These are phyloP conservation scores for Huntiella omanensis DNA, from an alignment of 2,329 filamentous ascomycete species.

Conservation along the genomic window DNA sequence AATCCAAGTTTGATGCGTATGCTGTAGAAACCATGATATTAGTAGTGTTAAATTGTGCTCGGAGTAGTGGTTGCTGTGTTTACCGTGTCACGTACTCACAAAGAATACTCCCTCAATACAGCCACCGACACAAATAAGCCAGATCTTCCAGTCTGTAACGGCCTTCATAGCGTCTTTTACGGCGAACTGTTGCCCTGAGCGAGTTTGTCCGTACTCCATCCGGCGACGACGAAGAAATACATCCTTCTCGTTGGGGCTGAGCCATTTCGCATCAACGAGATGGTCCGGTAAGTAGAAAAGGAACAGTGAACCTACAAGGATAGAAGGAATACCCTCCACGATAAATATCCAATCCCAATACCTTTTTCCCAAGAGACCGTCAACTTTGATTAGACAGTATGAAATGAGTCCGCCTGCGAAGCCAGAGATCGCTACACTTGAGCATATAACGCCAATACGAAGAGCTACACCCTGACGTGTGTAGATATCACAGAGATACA, in stretches of 20 bases:
- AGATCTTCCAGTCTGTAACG: constrained; percentile 1
- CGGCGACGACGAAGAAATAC: background rate
- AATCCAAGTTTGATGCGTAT: background rate
- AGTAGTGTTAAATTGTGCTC: too few species aligned
- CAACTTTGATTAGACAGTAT: background rate
- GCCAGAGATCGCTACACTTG: background rate
- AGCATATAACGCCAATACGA: background rate
- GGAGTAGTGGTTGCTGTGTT: too few species aligned
- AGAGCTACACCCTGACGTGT: background rate
- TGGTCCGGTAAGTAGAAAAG: background rate
- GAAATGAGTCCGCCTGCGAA: background rate
- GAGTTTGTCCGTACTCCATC: constrained; percentile 4
- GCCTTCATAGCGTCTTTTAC: background rate
- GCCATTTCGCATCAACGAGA: background rate
- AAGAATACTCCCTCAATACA: background rate
- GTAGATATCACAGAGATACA: too few species aligned
- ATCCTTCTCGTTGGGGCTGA: background rate
- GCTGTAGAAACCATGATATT: background rate
- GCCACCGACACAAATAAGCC: background rate
- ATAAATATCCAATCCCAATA: constrained; percentile 1
- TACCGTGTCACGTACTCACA: background rate
- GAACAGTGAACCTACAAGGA: background rate
- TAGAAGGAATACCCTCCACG: background rate
- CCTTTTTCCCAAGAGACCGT: background rate
- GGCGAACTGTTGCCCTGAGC: background rate